Evolutionary conservation across 225 moss, liverwort and hornwort genomes (phyloP).

Genomic region (Polytrichum commune): DNA sequence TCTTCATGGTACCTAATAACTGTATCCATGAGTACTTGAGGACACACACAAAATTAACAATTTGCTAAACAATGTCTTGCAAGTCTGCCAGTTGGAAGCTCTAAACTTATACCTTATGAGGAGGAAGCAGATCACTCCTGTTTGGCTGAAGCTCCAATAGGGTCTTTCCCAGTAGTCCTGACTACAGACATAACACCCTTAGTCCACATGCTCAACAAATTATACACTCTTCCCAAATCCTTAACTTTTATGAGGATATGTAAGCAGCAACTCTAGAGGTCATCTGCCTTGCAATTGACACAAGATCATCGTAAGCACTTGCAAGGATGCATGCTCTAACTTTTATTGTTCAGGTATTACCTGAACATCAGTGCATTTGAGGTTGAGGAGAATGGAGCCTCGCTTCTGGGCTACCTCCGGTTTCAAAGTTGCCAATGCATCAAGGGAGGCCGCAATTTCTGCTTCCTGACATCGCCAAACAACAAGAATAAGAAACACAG

Average conservation of each 20-base stretch:
- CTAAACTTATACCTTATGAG: constrained; percentile 61
- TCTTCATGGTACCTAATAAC: too few relatives aligned
- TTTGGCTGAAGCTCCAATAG: constrained; percentile 90
- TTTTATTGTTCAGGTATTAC: constrained; percentile 19
- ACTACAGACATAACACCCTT: constrained; percentile 38
- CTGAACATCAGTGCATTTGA: constrained; percentile 93
- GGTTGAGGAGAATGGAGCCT: constrained; percentile 71
- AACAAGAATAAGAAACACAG: constrained; percentile 8
- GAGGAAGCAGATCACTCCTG: constrained; percentile 75
- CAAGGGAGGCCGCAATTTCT: constrained; percentile 79
- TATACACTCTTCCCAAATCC: not conserved
- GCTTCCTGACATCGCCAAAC: constrained; percentile 65
- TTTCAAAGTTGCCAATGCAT: constrained; percentile 64
- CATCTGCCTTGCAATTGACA: too few relatives aligned
- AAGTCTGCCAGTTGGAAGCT: not conserved
- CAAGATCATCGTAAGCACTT: not conserved
- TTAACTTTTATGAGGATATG: not conserved
- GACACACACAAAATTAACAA: not conserved
- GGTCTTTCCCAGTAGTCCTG: constrained; percentile 90
- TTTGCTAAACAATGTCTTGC: not conserved
- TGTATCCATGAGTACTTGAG: too few relatives aligned
- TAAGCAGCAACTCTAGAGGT: not conserved
- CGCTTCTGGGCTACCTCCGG: constrained; percentile 75
- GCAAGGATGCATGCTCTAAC: not conserved
- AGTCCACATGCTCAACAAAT: constrained; percentile 1